Evolutionary conservation across 2,329 filamentous ascomycete species (phyloP).

Genomic region (Sporothrix phasma): DNA sequence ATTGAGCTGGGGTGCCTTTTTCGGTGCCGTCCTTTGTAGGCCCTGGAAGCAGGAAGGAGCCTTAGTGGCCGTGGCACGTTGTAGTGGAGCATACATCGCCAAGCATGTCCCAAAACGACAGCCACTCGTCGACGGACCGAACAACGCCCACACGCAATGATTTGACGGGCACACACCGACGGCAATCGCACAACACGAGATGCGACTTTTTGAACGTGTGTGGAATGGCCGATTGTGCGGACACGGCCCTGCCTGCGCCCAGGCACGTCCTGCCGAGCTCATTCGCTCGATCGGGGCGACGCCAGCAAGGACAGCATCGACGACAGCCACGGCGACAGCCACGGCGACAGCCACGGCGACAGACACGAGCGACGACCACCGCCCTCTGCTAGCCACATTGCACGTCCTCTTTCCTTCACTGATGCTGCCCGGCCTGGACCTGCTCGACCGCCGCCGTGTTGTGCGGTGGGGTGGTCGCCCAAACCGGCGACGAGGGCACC

Average conservation of each 20-base stretch:
- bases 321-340: neutral
- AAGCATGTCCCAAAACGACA: neutral
- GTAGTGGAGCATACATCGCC: neutral
- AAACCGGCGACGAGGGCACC: slow-evolving; percentile 7
- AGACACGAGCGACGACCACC: slow-evolving; percentile 25
- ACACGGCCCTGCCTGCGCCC: slow-evolving; percentile 28
- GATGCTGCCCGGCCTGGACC: slow-evolving; percentile 74
- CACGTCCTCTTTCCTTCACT: slow-evolving; percentile 77
- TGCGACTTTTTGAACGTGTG: neutral
- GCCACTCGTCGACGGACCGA: neutral
- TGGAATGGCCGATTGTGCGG: slow-evolving; percentile 1
- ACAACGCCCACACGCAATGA: neutral
- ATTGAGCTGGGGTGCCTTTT: neutral
- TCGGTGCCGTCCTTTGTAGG: no score
- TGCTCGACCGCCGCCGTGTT: slow-evolving; percentile 71
- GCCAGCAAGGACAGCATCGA: slow-evolving; percentile 16
- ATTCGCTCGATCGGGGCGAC: slow-evolving; percentile 33
- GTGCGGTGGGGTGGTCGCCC: slow-evolving; percentile 36
- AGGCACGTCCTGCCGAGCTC: slow-evolving; percentile 41
- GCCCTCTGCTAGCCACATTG: slow-evolving; percentile 60
- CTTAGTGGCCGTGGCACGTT: neutral
- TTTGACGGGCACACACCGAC: neutral
- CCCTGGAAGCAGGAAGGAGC: no score
- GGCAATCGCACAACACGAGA: neutral
- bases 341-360: no score